Percentiles rank a stretch among this genome's conserved stretches.
These are phyloP conservation scores for Exophiala sp. DNA, from an alignment of 2,329 filamentous ascomycete species.

Conservation along the genomic window DNA sequence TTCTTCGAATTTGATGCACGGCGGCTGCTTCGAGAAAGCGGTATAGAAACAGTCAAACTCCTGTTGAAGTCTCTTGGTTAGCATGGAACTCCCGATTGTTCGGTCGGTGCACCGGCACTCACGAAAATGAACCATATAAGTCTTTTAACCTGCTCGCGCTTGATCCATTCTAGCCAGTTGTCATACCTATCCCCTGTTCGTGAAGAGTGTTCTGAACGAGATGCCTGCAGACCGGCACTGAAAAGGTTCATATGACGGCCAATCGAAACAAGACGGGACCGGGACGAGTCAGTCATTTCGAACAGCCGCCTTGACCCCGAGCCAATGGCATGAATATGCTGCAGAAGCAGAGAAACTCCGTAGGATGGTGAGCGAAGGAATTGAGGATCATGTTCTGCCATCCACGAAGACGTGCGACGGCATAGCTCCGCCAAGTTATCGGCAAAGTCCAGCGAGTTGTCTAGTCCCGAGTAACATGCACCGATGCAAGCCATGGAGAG, in stretches of 20 bases:
- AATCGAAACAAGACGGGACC: conserved; percentile 6
- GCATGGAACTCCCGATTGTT: neutral
- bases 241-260: conserved; percentile 1
- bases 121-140: conserved; percentile 8
- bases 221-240: neutral
- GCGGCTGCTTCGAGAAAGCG: conserved; percentile 6
- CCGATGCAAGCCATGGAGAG: conserved; percentile 7
- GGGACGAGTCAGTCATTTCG: conserved; percentile 5
- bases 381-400: conserved; percentile 5
- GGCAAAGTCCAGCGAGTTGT: conserved; percentile 2
- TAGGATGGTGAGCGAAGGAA: conserved; percentile 5
- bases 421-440: conserved; percentile 4
- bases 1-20: conserved; percentile 10
- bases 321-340: conserved; percentile 4
- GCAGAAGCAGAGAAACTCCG: conserved; percentile 3
- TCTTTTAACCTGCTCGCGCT: conserved; percentile 2
- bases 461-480: conserved; percentile 8
- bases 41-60: conserved; percentile 12
- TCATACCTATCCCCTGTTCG: neutral
- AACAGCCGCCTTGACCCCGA: conserved; percentile 9
- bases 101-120: neutral
- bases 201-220: neutral
- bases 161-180: conserved; percentile 6
- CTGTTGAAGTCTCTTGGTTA: neutral
- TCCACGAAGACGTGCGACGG: conserved; percentile 3